Conservation (phyloP, 345 rosid species). For the Eucalyptus sp. region DNA sequence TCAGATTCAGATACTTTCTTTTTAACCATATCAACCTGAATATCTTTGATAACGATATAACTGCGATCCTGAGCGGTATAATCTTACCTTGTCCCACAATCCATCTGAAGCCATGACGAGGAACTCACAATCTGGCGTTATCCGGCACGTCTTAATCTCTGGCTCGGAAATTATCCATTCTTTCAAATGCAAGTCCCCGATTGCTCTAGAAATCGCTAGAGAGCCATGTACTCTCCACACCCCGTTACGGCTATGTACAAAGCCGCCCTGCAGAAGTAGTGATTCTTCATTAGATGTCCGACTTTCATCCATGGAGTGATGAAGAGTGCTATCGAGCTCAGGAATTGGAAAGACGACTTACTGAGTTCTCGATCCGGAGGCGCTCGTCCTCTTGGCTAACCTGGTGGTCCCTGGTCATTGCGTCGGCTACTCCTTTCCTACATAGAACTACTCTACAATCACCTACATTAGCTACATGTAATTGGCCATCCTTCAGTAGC, state of each 20-base stretch:
- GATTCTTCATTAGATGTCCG: neutral
- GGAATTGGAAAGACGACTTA: neutral
- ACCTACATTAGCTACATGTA: slow-evolving; percentile 35
- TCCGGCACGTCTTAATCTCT: slow-evolving; percentile 8
- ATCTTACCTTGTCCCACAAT: slow-evolving; percentile 48
- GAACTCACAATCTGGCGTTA: slow-evolving; percentile 29
- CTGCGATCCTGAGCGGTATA: neutral
- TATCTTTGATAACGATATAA: neutral
- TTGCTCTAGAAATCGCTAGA: slow-evolving; percentile 43
- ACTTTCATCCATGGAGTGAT: neutral
- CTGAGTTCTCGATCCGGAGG: slow-evolving; percentile 27
- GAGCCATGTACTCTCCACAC: slow-evolving; percentile 44
- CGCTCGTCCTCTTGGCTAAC: slow-evolving; percentile 29
- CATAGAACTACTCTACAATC: slow-evolving; percentile 42
- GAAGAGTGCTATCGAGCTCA: neutral
- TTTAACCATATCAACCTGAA: neutral
- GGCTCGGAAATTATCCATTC: slow-evolving; percentile 50
- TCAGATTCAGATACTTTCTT: neutral
- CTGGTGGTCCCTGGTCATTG: slow-evolving; percentile 30
- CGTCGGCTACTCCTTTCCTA: slow-evolving; percentile 23
- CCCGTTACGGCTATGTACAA: slow-evolving; percentile 24
- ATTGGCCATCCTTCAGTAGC: slow-evolving; percentile 18
- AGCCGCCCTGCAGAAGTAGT: slow-evolving; percentile 32
- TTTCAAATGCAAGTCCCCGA: slow-evolving; percentile 40
- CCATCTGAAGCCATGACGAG: slow-evolving; percentile 52